A percentile compares a stretch with the other conserved stretches of the same genome.
These are phyloP conservation scores for Thelonectria rubi DNA, from an alignment of 2,329 filamentous ascomycete species.

Conservation along the genomic window DNA sequence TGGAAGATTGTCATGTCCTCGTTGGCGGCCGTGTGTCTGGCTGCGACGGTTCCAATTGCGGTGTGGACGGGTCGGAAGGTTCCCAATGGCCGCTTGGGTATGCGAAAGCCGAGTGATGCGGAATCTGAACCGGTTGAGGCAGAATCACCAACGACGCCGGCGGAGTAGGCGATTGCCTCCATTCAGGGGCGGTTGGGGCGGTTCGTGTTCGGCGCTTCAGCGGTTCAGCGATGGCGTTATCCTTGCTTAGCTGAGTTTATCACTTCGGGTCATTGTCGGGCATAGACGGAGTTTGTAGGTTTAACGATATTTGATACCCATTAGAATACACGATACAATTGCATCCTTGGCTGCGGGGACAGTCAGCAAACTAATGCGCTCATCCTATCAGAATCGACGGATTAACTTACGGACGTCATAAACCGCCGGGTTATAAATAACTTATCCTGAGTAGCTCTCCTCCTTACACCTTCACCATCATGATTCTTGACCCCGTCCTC, in stretches of 20 bases:
- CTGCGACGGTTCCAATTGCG: constrained; percentile 16
- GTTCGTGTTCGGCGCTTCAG: too few relatives aligned
- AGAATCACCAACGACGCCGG: too few relatives aligned
- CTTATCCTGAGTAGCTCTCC: neutral
- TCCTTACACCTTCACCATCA: neutral
- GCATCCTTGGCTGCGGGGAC: neutral
- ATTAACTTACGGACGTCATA: neutral
- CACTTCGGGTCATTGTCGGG: too few relatives aligned
- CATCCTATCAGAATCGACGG: constrained; percentile 20
- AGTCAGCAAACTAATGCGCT: neutral
- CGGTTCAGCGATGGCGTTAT: too few relatives aligned
- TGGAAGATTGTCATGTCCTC: constrained; percentile 27
- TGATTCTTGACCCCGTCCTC: constrained; percentile 39
- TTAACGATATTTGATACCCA: too few relatives aligned
- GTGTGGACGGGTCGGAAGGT: constrained; percentile 19
- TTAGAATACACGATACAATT: too few relatives aligned
- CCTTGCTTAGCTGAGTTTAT: too few relatives aligned
- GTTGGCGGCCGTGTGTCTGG: constrained; percentile 8
- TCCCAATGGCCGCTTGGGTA: constrained; percentile 11
- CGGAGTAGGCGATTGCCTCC: too few relatives aligned
- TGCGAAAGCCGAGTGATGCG: neutral
- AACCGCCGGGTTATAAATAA: neutral
- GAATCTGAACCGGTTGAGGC: too few relatives aligned
- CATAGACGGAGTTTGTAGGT: too few relatives aligned
- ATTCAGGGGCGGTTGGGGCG: too few relatives aligned